phyloP scores from a whole-genome alignment of 139 green algal species.

The Chlamydomonas applanata region DNA sequence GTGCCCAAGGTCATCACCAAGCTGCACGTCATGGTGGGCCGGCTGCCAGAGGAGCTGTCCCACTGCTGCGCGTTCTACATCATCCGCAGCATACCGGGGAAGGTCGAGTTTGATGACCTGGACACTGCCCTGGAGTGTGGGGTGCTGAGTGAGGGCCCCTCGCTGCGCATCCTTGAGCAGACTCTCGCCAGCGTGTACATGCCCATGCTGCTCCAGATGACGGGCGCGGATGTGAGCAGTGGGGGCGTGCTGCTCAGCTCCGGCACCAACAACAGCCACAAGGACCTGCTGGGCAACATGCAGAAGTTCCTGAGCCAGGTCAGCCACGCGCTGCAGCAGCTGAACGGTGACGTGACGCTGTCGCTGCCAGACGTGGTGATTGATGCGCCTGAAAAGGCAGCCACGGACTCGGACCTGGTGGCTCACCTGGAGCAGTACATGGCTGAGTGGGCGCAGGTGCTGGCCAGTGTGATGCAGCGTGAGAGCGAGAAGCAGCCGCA shows the following conservation, averaged over 20 bases:
- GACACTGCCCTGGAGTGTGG: slow-evolving; percentile 56
- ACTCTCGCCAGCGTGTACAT: slow-evolving; percentile 57
- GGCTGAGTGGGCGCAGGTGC: slow-evolving; percentile 52
- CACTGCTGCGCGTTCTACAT: slow-evolving; percentile 40
- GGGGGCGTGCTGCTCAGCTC: slow-evolving; percentile 15
- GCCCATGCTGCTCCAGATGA: slow-evolving; percentile 50
- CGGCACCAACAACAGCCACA: slow-evolving; percentile 29
- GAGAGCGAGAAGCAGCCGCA: slow-evolving; percentile 54
- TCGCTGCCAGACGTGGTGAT: slow-evolving; percentile 45
- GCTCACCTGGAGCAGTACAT: slow-evolving; percentile 57
- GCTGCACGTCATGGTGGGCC: slow-evolving; percentile 25
- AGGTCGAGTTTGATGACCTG: slow-evolving; percentile 39
- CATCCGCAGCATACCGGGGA: slow-evolving; percentile 25
- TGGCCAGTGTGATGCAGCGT: slow-evolving; percentile 50
- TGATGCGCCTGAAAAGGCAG: slow-evolving; percentile 35
- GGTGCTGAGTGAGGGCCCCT: slow-evolving; percentile 53
- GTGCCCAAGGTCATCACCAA: slow-evolving; percentile 33
- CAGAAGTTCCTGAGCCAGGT: slow-evolving; percentile 72
- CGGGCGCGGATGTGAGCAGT: slow-evolving; percentile 9
- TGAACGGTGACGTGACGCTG: slow-evolving; percentile 64
- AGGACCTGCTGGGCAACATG: slow-evolving; percentile 65
- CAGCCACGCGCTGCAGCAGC: slow-evolving; percentile 65
- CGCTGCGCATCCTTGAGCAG: slow-evolving; percentile 54
- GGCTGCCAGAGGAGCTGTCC: slow-evolving; percentile 28
- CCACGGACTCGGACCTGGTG: slow-evolving; percentile 51